Evolutionary conservation across 2,329 filamentous ascomycete genomes (phyloP), one percentile per base, ranked within the genome.

Genomic region (Dryadomyces sulphureus): DNA sequence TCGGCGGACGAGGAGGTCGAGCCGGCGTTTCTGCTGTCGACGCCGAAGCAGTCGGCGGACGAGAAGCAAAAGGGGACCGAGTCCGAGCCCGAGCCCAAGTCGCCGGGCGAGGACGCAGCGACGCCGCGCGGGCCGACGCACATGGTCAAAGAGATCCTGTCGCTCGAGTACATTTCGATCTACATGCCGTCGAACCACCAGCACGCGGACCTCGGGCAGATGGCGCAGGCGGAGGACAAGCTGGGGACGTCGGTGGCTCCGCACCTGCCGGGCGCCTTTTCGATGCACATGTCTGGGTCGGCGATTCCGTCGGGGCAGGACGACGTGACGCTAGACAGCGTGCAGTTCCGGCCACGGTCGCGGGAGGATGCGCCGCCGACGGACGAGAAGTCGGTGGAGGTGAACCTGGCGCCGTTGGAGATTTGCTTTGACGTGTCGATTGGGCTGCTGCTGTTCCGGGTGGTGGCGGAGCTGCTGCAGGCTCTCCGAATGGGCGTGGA

Each of bases 201-300:
- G 9, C 64, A 69, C 40, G 54, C 68, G 22, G 57, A 67, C 20
- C 54, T 67, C 7, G 53, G 60, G 0, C 36, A 48, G 30, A 32
- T 22, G 8, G 25, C 41, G 16, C 43, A 43, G 11, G 41, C 50
- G 46, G 1, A 49, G 45, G 21, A 46, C 2, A 48, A 54, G 8
- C 48, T 68, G 55, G 47, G 56, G 0, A 60, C 55, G 34, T 71
- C 68, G 2, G 50, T 64, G 11, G 65, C 65, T n/a, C 67, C 69
- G 0, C 66, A 77, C 54, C 57, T 79, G 3, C 77, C 77, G 1
- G 79, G 77, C 1, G 69, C 77, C 2, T 81, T 81, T 56, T 81
- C 77, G 0, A 61, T 74, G 2, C 60, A 70, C 45, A 32, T 30
- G 25, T 60, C 52, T 12, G 35, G 50, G 12, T 48, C 42, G 5